These are phyloP conservation scores for Candida hispaniensis DNA, from an alignment of 805 yeast genomes.

Conservation along the genomic window DNA sequence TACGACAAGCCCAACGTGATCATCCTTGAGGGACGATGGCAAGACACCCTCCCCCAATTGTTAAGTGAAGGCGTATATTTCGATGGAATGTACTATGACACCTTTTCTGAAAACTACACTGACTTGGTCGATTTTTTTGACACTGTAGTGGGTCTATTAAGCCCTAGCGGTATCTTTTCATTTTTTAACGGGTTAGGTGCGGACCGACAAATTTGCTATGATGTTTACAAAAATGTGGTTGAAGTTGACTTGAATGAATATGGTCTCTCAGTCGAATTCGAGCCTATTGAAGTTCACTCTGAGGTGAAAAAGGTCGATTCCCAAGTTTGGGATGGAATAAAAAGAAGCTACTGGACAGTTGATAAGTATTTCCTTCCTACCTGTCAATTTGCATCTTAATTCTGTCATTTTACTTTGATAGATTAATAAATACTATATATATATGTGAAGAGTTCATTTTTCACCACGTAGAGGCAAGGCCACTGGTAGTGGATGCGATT, in stretches of 20 bases:
- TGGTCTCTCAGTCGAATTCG: conserved; percentile 58
- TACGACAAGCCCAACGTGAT: conserved; percentile 59
- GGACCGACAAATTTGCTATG: conserved; percentile 61
- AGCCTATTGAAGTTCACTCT: conserved; percentile 27
- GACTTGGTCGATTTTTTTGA: conserved; percentile 86
- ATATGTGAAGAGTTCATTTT: no score
- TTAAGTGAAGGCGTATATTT: conserved; percentile 59
- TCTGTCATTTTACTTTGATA: no score
- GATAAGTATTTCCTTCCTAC: conserved; percentile 27
- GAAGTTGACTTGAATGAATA: conserved; percentile 68
- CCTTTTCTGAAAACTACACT: conserved; percentile 81
- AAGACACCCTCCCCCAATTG: conserved; percentile 59
- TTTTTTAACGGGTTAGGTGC: conserved; percentile 90
- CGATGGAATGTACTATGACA: conserved; percentile 89
- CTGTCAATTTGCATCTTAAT: conserved; percentile 18
- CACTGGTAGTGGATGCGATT: conserved; percentile 4
- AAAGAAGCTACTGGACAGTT: conserved; percentile 29
- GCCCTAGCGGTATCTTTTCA: conserved; percentile 75
- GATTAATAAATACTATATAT: no score
- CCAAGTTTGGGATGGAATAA: conserved; percentile 31
- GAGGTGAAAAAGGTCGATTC: conserved; percentile 16
- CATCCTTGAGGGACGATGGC: conserved; percentile 86
- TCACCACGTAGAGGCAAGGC: conserved; percentile 11
- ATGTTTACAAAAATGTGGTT: conserved; percentile 76
- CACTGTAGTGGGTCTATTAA: conserved; percentile 65